Conservation (phyloP, 352 stramenopile genomes). For the Thalassiosira oceanica region DNA sequence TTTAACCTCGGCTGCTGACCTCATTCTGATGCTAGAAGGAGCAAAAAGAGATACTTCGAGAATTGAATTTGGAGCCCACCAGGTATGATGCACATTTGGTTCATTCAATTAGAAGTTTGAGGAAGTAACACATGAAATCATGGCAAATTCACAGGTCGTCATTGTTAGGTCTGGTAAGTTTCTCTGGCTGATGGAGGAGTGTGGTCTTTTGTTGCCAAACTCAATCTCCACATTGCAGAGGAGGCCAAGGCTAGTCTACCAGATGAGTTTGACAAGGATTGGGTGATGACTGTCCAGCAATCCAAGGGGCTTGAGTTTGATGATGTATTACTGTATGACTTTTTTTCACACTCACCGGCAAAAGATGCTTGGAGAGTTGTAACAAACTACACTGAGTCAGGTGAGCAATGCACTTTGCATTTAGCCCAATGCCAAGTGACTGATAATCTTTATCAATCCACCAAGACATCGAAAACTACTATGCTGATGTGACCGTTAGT, state of each 20-base stretch:
- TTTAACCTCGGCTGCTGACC: slow-evolving; percentile 25
- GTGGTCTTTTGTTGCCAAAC: too few relatives aligned
- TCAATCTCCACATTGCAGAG: too few relatives aligned
- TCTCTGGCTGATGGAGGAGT: too few relatives aligned
- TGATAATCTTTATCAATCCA: too few relatives aligned
- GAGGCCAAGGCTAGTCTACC: slow-evolving; percentile 43
- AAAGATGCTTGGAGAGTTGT: slow-evolving; percentile 37
- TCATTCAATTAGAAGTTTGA: too few relatives aligned
- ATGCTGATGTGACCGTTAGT: slow-evolving; percentile 18
- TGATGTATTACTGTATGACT: slow-evolving; percentile 58
- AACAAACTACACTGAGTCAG: slow-evolving; percentile 36
- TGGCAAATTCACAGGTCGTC: too few relatives aligned
- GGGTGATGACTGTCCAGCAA: slow-evolving; percentile 63
- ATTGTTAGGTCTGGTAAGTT: slow-evolving; percentile 58
- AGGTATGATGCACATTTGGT: too few relatives aligned
- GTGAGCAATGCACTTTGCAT: too few relatives aligned
- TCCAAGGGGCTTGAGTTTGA: slow-evolving; percentile 65
- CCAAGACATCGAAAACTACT: slow-evolving; percentile 40
- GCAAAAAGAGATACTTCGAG: slow-evolving; percentile 37
- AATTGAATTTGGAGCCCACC: slow-evolving; percentile 63
- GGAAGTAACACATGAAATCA: too few relatives aligned
- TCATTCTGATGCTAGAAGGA: slow-evolving; percentile 50
- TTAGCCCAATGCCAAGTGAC: too few relatives aligned
- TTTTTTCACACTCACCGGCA: slow-evolving; percentile 48
- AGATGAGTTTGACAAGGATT: slow-evolving; percentile 50